Conservation (phyloP, 2,329 filamentous ascomycete species). For the Xylariaceae sp. region DNA sequence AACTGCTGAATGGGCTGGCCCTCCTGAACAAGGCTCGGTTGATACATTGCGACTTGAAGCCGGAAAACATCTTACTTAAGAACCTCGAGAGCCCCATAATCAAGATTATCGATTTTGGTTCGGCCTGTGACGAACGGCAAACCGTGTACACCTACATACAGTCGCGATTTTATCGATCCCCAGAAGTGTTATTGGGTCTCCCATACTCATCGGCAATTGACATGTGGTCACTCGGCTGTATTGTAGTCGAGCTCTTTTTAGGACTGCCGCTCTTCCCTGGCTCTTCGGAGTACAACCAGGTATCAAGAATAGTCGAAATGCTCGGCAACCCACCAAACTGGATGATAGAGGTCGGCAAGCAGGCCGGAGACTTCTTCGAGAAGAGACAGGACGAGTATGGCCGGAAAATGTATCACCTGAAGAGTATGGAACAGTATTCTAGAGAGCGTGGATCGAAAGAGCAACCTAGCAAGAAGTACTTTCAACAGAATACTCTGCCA, state of each 20-base stretch:
- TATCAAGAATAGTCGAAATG: conserved; percentile 97
- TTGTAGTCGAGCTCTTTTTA: conserved; percentile 96
- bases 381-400: conserved; percentile 91
- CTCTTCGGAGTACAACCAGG: conserved; percentile 98
- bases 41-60: conserved; percentile 98
- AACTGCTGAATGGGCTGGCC: conserved; percentile 89
- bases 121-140: conserved; percentile 95
- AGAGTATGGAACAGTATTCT: conserved; percentile 98
- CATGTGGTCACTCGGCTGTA: conserved; percentile 99
- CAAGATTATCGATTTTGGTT: conserved; percentile 99
- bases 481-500: conserved; percentile 88
- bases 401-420: conserved; percentile 86
- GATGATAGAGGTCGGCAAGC: conserved; percentile 99
- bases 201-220: conserved; percentile 99
- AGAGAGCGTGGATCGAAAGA: conserved; percentile 95
- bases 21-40: conserved; percentile 94
- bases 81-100: conserved; percentile 99
- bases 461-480: conserved; percentile 99
- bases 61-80: conserved; percentile 96
- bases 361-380: conserved; percentile 96
- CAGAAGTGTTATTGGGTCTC: conserved; percentile 91
- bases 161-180: conserved; percentile 95
- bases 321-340: conserved; percentile 93
- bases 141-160: conserved; percentile 99
- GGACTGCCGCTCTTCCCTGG: conserved; percentile 94